These are phyloP conservation scores for Crithidia expoeki DNA, from an alignment of 208 protist species.

Conservation along the genomic window DNA sequence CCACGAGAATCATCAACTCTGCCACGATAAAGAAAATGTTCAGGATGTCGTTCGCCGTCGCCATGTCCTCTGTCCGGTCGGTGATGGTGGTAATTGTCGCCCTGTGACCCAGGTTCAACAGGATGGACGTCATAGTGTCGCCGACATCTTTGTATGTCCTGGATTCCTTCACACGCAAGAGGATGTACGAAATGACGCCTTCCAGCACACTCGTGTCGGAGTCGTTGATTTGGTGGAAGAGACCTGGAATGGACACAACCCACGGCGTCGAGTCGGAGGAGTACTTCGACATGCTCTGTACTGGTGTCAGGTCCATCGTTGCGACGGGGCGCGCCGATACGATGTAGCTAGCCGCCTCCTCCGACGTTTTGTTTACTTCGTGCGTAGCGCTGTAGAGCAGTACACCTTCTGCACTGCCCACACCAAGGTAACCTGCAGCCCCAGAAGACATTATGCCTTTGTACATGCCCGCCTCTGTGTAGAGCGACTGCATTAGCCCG, in stretches of 20 bases:
- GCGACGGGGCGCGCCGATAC: conserved; percentile 22
- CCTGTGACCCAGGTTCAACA: conserved; percentile 3
- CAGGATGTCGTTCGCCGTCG: conserved; percentile 67
- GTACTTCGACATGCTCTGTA: conserved; percentile 33
- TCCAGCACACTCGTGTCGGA: conserved; percentile 25
- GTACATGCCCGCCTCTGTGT: conserved; percentile 39
- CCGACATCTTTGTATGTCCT: not conserved
- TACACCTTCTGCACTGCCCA: conserved; percentile 17
- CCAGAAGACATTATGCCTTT: conserved; percentile 53
- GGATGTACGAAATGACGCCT: conserved; percentile 2
- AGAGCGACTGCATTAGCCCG: conserved; percentile 48
- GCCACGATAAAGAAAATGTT: conserved; percentile 92
- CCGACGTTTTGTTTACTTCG: not conserved
- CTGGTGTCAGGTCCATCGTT: conserved; percentile 31
- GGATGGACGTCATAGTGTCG: conserved; percentile 9
- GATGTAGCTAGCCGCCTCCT: not conserved
- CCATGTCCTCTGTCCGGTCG: conserved; percentile 32
- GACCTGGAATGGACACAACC: conserved; percentile 26
- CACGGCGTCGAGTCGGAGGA: conserved; percentile 1
- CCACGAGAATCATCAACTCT: conserved; percentile 87
- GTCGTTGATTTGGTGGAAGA: conserved; percentile 11
- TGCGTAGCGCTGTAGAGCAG: not conserved
- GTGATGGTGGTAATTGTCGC: conserved; percentile 17
- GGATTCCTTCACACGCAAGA: conserved; percentile 7
- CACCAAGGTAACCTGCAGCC: conserved; percentile 19